A percentile compares a stretch with the other conserved stretches of the same genome.
Evolutionary conservation across 441 rosid genomes (phyloP).

Genomic region (Adansonia rubrostipa): DNA sequence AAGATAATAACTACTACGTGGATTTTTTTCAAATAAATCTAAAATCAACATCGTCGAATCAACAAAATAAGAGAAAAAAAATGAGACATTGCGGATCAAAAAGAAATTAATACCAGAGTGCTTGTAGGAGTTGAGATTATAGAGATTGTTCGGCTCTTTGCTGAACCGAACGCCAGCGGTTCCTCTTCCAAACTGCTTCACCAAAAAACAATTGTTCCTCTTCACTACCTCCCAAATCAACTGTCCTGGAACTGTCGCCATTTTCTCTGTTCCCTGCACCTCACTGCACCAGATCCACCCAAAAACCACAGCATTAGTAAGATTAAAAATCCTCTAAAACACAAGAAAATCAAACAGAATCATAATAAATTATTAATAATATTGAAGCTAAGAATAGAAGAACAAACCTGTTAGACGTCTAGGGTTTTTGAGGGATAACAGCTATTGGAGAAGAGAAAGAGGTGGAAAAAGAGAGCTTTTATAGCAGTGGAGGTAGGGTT

Average conservation of each 20-base stretch:
- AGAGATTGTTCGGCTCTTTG: constrained; percentile 69
- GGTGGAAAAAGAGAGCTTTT: background rate
- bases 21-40: background rate
- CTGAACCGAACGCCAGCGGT: constrained; percentile 61
- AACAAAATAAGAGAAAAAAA: background rate
- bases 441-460: background rate
- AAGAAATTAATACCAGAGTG: constrained; percentile 53
- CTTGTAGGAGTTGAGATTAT: constrained; percentile 70
- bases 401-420: background rate
- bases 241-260: constrained; percentile 71
- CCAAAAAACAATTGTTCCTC: constrained; percentile 68
- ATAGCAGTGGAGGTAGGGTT: background rate
- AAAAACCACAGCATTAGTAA: background rate
- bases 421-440: background rate
- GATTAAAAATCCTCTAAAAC: constrained; percentile 21
- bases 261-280: constrained; percentile 33
- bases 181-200: constrained; percentile 68
- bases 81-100: background rate
- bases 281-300: constrained; percentile 27
- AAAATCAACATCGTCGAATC: background rate
- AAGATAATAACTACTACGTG: background rate
- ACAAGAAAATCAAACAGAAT: background rate
- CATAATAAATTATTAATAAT: background rate
- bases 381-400: background rate
- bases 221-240: constrained; percentile 77